Evolutionary conservation across 768 basidiomycete genomes (phyloP), one percentile per base, ranked within the genome.

Genomic region (Calocybe indica): DNA sequence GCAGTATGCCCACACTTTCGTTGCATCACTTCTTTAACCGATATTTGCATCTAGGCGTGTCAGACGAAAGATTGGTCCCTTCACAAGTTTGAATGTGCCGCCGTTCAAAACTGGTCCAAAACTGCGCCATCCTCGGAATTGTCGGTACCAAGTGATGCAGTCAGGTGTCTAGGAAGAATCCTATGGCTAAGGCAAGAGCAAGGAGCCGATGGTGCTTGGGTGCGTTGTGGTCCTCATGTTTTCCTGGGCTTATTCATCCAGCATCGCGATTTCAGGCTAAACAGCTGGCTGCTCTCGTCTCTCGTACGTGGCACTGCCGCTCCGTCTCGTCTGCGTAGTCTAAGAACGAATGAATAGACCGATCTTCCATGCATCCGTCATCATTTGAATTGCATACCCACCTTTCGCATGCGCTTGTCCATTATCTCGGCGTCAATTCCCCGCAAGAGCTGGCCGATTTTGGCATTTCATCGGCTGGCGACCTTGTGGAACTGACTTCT

Each of bases 41-140:
- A 22, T 30, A 37, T 7, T 30, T 43, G 7, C 50, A 6, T 30
- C 6, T 55, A 89, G 83, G 61, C 60, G 35, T 92, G 90, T 57
- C 89, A 92, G 68, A 80, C 66, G 36, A 59, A 62, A 29, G 91
- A 90, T 54, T 92, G 91, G 92, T 14, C 58, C 0, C 33, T 76
- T 2, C 94, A 96, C 63, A 88, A 84, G 62, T 62, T 64, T 1
- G 94, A 97, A 72, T 97, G 95, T 58, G 48, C 52, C 5, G 83
- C 89, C 0, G 66, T 94, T 7, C 73, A 73, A 46, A 67, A 64
- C 45, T 85, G 83, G 85, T 69, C 68, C 1, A 61, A 71, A 29
- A 56, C 68, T 11, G 78, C 79, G 5, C 74, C 78, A 2, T 76
- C 76, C 2, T 49, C 63, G 9, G 71, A 74, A 7, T 51, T 73